Conservation (phyloP, 306 rosid species). For the Vigna angularis region DNA sequence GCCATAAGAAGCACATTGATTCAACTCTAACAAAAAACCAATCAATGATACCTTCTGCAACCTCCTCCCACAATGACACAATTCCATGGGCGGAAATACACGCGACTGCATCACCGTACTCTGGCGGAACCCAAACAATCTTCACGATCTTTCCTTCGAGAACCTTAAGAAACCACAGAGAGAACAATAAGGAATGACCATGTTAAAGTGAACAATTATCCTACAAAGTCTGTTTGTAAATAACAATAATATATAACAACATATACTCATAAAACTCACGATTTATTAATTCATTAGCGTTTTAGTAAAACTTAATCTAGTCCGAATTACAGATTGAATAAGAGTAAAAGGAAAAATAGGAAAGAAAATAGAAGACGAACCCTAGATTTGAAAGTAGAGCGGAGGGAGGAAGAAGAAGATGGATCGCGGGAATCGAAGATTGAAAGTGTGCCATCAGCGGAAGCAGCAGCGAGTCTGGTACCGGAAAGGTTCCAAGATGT, state of each 20-base stretch:
- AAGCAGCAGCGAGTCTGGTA: slow-evolving; percentile 72
- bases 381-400: slow-evolving; percentile 65
- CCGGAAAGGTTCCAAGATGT: slow-evolving; percentile 80
- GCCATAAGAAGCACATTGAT: neutral
- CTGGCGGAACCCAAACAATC: slow-evolving; percentile 86
- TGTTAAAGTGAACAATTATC: neutral
- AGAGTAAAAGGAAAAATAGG: neutral
- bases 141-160: slow-evolving; percentile 63
- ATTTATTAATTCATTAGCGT: neutral
- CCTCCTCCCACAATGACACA: slow-evolving; percentile 79
- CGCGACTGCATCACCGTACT: slow-evolving; percentile 85
- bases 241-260: too few relatives aligned
- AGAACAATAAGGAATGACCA: slow-evolving; percentile 8
- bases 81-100: slow-evolving; percentile 74
- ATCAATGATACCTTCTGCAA: slow-evolving; percentile 65
- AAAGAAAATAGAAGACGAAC: slow-evolving; percentile 41
- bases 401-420: slow-evolving; percentile 69
- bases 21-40: slow-evolving; percentile 13
- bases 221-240: too few relatives aligned
- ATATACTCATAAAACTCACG: neutral
- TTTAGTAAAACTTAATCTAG: neutral
- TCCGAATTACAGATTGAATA: neutral
- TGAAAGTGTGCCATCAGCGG: slow-evolving; percentile 68
- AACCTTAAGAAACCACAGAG: slow-evolving; percentile 52
- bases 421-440: slow-evolving; percentile 72